Conservation (phyloP, 1,139 yeast genomes). For the Pichia norvegensis region DNA sequence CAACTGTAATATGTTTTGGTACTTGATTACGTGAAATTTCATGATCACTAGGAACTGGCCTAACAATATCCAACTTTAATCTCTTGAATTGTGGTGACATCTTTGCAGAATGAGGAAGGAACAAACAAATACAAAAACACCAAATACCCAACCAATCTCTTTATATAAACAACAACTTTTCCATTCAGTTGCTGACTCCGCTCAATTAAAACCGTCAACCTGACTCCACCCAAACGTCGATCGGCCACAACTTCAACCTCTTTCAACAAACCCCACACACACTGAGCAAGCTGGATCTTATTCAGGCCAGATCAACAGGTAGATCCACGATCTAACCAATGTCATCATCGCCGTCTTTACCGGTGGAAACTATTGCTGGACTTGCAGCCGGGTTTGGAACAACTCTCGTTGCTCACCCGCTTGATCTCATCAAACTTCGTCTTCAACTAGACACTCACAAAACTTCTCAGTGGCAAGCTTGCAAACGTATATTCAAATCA, state of each 20-base stretch:
- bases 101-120: background rate
- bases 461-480: conserved; percentile 21
- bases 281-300: no score
- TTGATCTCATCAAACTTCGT: conserved; percentile 77
- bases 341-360: conserved; percentile 12
- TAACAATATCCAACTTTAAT: conserved; percentile 54
- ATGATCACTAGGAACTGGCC: conserved; percentile 90
- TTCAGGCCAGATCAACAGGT: no score
- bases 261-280: background rate
- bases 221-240: background rate
- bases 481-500: conserved; percentile 20
- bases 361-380: conserved; percentile 61
- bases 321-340: no score
- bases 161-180: no score
- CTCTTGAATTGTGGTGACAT: conserved; percentile 27
- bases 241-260: background rate
- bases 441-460: conserved; percentile 44
- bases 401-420: conserved; percentile 77
- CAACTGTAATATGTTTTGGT: conserved; percentile 75
- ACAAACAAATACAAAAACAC: background rate
- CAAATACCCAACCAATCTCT: background rate
- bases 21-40: conserved; percentile 86
- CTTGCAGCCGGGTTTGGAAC: conserved; percentile 76
- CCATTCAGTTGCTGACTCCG: no score
- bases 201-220: no score